Evolutionary conservation across 2,329 filamentous ascomycete genomes (phyloP).

Genomic region (Calonectria naviculata): DNA sequence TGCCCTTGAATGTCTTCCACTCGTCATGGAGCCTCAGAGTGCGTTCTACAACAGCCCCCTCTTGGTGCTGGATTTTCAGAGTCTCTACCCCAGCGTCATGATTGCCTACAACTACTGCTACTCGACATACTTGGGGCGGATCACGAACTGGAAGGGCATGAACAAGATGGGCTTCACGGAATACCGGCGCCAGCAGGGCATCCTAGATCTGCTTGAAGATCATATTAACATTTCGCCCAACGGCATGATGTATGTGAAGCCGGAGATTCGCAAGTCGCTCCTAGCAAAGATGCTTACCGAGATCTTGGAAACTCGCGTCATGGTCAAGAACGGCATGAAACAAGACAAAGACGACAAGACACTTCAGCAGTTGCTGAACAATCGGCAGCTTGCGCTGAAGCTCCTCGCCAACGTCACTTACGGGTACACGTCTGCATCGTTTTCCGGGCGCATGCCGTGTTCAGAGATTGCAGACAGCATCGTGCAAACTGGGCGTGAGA

Average conservation of each 20-base stretch:
- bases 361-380: slow-evolving; percentile 89
- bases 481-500: slow-evolving; percentile 95
- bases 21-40: slow-evolving; percentile 98
- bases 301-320: slow-evolving; percentile 94
- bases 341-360: slow-evolving; percentile 87
- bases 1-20: slow-evolving; percentile 89
- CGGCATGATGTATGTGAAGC: slow-evolving; percentile 93
- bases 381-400: slow-evolving; percentile 92
- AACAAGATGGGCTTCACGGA: slow-evolving; percentile 97
- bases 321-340: slow-evolving; percentile 99
- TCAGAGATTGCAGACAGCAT: slow-evolving; percentile 98
- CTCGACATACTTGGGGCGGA: slow-evolving; percentile 91
- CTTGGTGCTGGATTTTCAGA: slow-evolving; percentile 94
- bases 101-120: slow-evolving; percentile 99
- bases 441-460: slow-evolving; percentile 97
- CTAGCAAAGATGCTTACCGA: slow-evolving; percentile 97
- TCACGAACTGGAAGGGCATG: slow-evolving; percentile 86
- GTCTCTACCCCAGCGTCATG: slow-evolving; percentile 96
- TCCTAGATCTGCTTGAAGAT: slow-evolving; percentile 83
- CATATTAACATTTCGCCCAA: slow-evolving; percentile 94
- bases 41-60: slow-evolving; percentile 92
- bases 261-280: slow-evolving; percentile 87
- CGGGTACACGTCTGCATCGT: slow-evolving; percentile 96
- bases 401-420: slow-evolving; percentile 99
- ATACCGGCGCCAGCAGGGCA: slow-evolving; percentile 79